phyloP scores from a whole-genome alignment of 345 rosid species.

The Acer yangbiense region DNA sequence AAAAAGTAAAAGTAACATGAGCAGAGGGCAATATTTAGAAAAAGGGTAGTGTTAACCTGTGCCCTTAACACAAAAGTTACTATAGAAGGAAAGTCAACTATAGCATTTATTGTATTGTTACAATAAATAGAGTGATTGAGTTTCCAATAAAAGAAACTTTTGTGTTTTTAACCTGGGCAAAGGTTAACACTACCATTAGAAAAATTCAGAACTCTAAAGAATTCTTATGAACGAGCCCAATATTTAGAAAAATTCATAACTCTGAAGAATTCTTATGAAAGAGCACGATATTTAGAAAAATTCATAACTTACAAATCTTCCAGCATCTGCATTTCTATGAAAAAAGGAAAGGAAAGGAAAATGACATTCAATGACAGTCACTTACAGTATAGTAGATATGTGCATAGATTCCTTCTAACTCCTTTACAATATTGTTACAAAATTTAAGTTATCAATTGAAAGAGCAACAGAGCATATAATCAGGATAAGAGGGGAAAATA shows the following conservation, averaged over 20 bases:
- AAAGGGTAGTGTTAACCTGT: too few relatives aligned
- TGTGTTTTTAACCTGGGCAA: too few relatives aligned
- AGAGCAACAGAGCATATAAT: background rate
- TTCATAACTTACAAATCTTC: background rate
- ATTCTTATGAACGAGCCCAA: background rate
- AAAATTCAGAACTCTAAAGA: too few relatives aligned
- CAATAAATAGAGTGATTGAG: too few relatives aligned
- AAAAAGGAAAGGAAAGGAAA: background rate
- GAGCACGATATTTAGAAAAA: background rate
- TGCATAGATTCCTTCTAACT: background rate
- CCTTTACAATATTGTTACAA: background rate
- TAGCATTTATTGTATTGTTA: too few relatives aligned
- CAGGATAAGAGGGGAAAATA: background rate
- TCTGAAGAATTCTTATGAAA: too few relatives aligned
- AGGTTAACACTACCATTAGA: too few relatives aligned
- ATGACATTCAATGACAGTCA: background rate
- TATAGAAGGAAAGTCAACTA: too few relatives aligned
- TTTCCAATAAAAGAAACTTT: too few relatives aligned
- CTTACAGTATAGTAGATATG: background rate
- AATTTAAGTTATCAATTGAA: background rate
- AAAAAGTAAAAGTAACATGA: background rate
- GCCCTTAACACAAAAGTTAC: too few relatives aligned
- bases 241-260: background rate
- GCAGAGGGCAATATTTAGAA: background rate
- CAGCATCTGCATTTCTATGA: background rate